Evolutionary conservation across 306 rosid genomes (phyloP), one percentile per base, ranked within the genome.

Genomic region (Pterocarpus macrocarpus): DNA sequence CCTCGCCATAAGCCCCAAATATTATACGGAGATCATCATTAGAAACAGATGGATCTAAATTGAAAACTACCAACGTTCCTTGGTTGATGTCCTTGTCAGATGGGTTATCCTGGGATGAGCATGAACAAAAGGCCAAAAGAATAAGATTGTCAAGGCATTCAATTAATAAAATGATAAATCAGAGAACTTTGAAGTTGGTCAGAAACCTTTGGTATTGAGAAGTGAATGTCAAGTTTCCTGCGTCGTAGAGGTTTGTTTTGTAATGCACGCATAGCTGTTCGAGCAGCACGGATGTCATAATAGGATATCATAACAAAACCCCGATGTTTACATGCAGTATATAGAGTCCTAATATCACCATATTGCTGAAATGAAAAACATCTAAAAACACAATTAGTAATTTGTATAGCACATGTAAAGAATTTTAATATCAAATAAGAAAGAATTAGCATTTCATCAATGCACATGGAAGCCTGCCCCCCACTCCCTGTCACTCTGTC

Each of bases 281-380:
- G 92, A 87, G 99, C 97, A 70, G 98, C 89, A 59, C 99, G 99
- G 70, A 95, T 95, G 75, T 95, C 99, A 85, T 90, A 95, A 80
- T 95, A 95, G 35, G 99, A 95, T 85, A 95, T 93, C 99, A 95
- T 95, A 75, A 95, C 99, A 86, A 95, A 95, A 16, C 99, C 99
- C 81, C 99, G 87, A 84, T 93, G 99, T 82, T 95, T 95, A 87
- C 99, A 95, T 12, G 98, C 98, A 83, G 99, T 93, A 68, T 91
- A 95, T 36, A 95, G 91, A 79, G 99, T 91, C 83, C 98, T 86
- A 86, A 95, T 93, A 87, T 91, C 97, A 78, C 99, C 99, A 76
- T 89, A 93, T 90, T 93, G 98, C 99, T 95, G 84, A 73, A 86
- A 83, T 39, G 28, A 71, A 64, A 16, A 72, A 76, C 28, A 71